phyloP scores from a whole-genome alignment of 2,329 filamentous ascomycete genomes.

The Sphaerulina musiva region DNA sequence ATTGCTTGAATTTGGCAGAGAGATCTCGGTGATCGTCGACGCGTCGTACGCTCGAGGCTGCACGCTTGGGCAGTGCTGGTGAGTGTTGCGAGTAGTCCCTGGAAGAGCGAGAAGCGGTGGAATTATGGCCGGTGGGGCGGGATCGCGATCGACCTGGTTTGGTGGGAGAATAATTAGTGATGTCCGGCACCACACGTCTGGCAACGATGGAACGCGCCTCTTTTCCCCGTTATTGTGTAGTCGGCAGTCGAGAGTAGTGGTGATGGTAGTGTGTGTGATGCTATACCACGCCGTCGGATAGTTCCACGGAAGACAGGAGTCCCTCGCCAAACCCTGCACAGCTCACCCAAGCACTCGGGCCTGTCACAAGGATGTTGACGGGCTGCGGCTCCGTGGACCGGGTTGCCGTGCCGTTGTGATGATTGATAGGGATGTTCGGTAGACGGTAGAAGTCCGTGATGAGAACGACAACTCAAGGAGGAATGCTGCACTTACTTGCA shows the following conservation, averaged over 20 bases:
- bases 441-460: background rate
- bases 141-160: background rate
- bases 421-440: no score
- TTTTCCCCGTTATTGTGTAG: background rate
- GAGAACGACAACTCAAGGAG: background rate
- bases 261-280: no score
- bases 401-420: no score
- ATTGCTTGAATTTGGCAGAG: slow-evolving; percentile 4
- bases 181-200: background rate
- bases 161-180: background rate
- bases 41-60: background rate
- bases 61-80: background rate
- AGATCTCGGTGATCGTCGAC: slow-evolving; percentile 2
- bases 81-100: slow-evolving; percentile 2
- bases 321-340: no score
- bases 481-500: slow-evolving; percentile 1
- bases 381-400: no score
- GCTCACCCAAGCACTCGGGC: no score
- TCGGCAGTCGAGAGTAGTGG: background rate
- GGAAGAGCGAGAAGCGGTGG: background rate
- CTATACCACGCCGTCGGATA: no score
- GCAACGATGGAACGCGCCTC: background rate
- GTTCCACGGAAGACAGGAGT: no score
- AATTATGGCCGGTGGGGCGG: background rate
- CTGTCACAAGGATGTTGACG: no score